Evolutionary conservation across 1,284 basidiomycete genomes (phyloP), one percentile per base, ranked within the genome.

Genomic region (Schizopora paradoxa): DNA sequence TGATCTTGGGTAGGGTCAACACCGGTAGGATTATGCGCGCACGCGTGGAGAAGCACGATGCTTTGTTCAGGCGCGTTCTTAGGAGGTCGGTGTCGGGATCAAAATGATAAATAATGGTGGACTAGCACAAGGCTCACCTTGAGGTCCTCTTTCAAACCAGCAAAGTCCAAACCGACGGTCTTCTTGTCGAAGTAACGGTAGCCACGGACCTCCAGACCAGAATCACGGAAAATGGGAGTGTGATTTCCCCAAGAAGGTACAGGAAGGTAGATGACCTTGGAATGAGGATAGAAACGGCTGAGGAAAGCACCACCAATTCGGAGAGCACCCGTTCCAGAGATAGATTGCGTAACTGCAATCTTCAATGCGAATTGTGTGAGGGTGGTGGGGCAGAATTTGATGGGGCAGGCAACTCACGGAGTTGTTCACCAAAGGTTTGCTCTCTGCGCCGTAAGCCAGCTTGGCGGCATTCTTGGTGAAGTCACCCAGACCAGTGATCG

Each of bases 241-340:
- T 99, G 95, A 72, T 99, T 99, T 33, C 95, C 95, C 96, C 96
- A 99, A 6, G 94, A 91, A 13, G 96, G 96, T 8, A 76, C 75
- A 33, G 96, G 96, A 44, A 99, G 76, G 72, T 97, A 99, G 65
- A 99, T 91, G 43, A 76, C 71, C 72, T 95, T 97, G 47, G 83
- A 66, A 56, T 88, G 75, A 21, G 92, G 91, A 67, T 93, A 97
- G 70, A 91, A 90, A 41, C 87, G 82, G 16, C 82, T 83, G 46
- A 99, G 69, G 77, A 99, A 99, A 41, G 89, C 90, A 59, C 88
- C 94, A 49, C 91, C 95, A 67, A 99, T 93, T 54, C 96, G 82
- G 52, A 99, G 86, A 25, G 96, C 96, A 59, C 96, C 96, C 16
- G 96, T 99, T 27, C 96, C 96, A 22, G 95, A 98, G 66, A 99